Evolutionary conservation across 192 early-diverging fungal species (phyloP), one percentile per base, ranked within the genome.

Genomic region (Helicostylum pulchrum): DNA sequence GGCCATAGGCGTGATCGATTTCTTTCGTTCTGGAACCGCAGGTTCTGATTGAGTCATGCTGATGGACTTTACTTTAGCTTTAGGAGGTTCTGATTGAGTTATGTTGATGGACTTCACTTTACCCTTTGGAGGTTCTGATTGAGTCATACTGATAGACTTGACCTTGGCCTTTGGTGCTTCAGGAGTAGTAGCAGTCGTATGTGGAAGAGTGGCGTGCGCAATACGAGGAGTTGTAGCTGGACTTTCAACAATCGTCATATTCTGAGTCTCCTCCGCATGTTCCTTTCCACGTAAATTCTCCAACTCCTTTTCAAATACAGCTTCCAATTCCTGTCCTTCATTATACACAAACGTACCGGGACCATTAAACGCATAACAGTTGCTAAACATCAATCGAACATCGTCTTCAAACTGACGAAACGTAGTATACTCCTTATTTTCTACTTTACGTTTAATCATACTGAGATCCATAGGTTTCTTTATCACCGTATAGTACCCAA

Each of bases 341-440:
- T 81, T 79, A 62, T 87, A 80, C 14, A 89, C 88, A 61, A 67
- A 78, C 7, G 81, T 77, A 49, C 76, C 78, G 2, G 78, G 73
- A 11, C 66, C 76, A 67, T 94, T 94, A 67, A 83, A 94, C 31
- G 61, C 70, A 48, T 69, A 81, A 54, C 85, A 87, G 53, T 87
- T 87, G 64, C 49, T 71, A 17, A 86, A 65, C 77, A 86, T 80
- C 9, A 83, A 52, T 39, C 73, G 66, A 9, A 86, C 63, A 53
- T 87, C 83, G n/a, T 73, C 73, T 36, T 80, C 77, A 68, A 84
- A 84, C 7, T 59, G 71, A 2, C 71, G 60, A 20, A 79, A 43
- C 3, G 52, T 65, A 7, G 58, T 55, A 68, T 87, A 87, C 17
- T 63, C 30, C 19, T 69, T 65, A 5, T 44, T 30, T 3, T 76